Percentiles rank a stretch among this genome's conserved stretches.
Evolutionary conservation across 2,329 filamentous ascomycete species (phyloP).

Genomic region (Paracamarosporium sp.): DNA sequence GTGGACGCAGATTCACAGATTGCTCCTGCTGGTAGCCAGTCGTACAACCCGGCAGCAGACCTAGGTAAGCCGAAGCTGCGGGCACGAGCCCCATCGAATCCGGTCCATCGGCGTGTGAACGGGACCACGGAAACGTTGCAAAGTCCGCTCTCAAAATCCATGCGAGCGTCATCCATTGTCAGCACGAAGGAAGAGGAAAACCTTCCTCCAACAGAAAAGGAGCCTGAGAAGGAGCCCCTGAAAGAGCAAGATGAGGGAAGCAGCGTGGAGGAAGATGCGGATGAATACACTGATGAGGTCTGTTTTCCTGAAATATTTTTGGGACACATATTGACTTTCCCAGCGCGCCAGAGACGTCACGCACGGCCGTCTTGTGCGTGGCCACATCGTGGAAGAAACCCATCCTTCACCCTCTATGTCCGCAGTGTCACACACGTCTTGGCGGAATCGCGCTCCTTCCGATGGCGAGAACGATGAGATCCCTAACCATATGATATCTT

Average conservation of each 20-base stretch:
- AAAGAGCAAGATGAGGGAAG: slow-evolving; percentile 23
- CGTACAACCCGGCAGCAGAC: slow-evolving; percentile 34
- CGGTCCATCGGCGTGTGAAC: slow-evolving; percentile 38
- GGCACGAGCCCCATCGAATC: slow-evolving; percentile 31
- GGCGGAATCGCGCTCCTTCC: slow-evolving; percentile 50
- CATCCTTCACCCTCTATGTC: slow-evolving; percentile 79
- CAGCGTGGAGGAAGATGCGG: slow-evolving; percentile 22
- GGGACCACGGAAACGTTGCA: slow-evolving; percentile 30
- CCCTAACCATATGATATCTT: slow-evolving; percentile 88
- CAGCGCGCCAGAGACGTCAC: slow-evolving; percentile 84
- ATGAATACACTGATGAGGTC: slow-evolving; percentile 72
- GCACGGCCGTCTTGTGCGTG: slow-evolving; percentile 87
- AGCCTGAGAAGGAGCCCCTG: slow-evolving; percentile 22
- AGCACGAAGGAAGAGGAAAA: slow-evolving; percentile 39
- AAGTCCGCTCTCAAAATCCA: slow-evolving; percentile 44
- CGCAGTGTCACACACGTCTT: slow-evolving; percentile 65
- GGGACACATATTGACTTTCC: slow-evolving; percentile 18
- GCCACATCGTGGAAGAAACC: slow-evolving; percentile 94
- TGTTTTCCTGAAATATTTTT: slow-evolving; percentile 5
- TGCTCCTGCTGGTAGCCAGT: slow-evolving; percentile 31
- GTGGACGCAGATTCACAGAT: slow-evolving; percentile 45
- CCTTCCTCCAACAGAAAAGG: slow-evolving; percentile 27
- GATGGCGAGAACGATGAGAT: slow-evolving; percentile 56
- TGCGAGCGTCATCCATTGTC: slow-evolving; percentile 42
- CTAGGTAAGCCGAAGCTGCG: slow-evolving; percentile 33